Base-by-base conservation (phyloP, 1,139 yeast genomes). In the Casaregolazyma lundiana region DNA sequence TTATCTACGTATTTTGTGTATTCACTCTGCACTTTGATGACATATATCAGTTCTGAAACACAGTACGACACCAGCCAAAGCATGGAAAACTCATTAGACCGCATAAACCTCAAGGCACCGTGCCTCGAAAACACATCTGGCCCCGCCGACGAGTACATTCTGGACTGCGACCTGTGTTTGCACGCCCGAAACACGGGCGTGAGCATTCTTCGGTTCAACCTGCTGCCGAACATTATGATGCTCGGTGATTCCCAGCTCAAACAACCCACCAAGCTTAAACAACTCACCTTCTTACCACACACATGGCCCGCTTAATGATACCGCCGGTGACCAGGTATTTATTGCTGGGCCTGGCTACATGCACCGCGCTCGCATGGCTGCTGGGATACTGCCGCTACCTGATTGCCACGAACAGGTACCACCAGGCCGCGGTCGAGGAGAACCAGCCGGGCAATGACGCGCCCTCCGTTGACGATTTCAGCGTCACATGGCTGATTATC, bases 271-370 rank as follows among this genome's bases (percentile, higher is more conserved):
- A n/a, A n/a, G n/a, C n/a, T n/a, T n/a, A n/a, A n/a, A n/a, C n/a
- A n/a, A n/a, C n/a, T n/a, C n/a, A n/a, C n/a, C n/a, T n/a, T n/a
- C n/a, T n/a, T n/a, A n/a, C n/a, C n/a, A n/a, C n/a, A n/a, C n/a
- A n/a, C n/a, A 87, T 78, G 45, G 92, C 73, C 53, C 89, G 75
- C 50, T 80, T 78, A 65, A 89, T 97, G 47, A 73, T 72, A 35
- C 97, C 96, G 44, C 97, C 98, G 1, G 97, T 90, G 6, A 86
- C 96, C 6, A 92, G 83, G 62, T 74, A 85, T 58, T 77, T 82
- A 15, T 96, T 97, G 66, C 89, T 94, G 5, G 94, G 84, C 45
- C 32, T 46, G 40, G 46, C 21, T 26, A 19, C 39, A 8, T 24
- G 35, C 17, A 34, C 49, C 6, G 61, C 69, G 45, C 53, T 71